phyloP scores from a whole-genome alignment of 495 filamentous ascomycete species.

The Cercophora samala region DNA sequence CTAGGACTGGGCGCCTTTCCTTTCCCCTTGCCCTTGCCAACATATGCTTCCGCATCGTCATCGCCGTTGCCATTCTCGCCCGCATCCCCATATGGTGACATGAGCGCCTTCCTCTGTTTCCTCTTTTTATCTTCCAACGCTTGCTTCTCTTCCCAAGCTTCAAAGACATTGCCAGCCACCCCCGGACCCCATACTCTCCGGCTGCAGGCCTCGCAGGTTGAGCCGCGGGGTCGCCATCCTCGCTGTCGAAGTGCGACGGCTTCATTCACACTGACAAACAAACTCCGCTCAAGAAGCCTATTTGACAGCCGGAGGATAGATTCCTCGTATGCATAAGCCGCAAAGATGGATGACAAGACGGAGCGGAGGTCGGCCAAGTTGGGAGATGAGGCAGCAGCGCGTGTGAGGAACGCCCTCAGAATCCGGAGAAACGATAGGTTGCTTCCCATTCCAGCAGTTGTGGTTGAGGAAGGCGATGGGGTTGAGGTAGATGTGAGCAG shows the following conservation, averaged over 20 bases:
- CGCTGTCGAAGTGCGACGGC: constrained; percentile 71
- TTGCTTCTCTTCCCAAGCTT: constrained; percentile 71
- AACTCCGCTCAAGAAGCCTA: constrained; percentile 79
- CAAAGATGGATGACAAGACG: constrained; percentile 84
- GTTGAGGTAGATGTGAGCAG: constrained; percentile 68
- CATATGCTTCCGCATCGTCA: constrained; percentile 34
- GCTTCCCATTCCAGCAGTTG: constrained; percentile 39
- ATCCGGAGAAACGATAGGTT: constrained; percentile 84
- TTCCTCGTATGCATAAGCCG: constrained; percentile 91
- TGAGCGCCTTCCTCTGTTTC: constrained; percentile 29
- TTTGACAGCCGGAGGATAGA: constrained; percentile 82
- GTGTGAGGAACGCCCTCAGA: constrained; percentile 82
- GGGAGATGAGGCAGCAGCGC: constrained; percentile 75
- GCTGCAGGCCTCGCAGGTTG: constrained; percentile 83
- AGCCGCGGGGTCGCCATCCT: constrained; percentile 83
- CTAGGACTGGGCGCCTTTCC: constrained; percentile 25
- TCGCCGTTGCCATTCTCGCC: constrained; percentile 32
- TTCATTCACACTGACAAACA: constrained; percentile 79
- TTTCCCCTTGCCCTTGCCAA: constrained; percentile 36
- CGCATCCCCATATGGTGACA: constrained; percentile 6
- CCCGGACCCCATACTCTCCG: constrained; percentile 86
- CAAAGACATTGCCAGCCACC: constrained; percentile 71
- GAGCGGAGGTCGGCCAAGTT: constrained; percentile 81
- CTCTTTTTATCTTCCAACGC: constrained; percentile 42
- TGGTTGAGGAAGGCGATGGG: constrained; percentile 24